These are phyloP conservation scores for Malassezia sp. DNA, from an alignment of 1,284 basidiomycete genomes.

Conservation along the genomic window DNA sequence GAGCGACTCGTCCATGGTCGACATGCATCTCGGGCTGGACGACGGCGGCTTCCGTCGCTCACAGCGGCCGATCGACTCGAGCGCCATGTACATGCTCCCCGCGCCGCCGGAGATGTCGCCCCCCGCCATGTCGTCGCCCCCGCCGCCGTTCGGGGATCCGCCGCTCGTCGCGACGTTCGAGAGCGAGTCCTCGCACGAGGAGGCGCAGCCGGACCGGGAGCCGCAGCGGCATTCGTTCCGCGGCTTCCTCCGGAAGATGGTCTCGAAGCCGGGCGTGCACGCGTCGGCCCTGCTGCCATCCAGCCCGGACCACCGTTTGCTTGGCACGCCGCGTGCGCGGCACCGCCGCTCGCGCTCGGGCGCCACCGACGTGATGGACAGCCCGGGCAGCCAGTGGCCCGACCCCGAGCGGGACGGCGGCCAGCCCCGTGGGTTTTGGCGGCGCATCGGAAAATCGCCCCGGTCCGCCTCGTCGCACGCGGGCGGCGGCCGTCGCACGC, in stretches of 20 bases:
- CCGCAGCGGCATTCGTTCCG: slow-evolving; percentile 18
- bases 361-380: neutral
- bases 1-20: slow-evolving; percentile 47
- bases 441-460: neutral
- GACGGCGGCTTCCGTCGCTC: slow-evolving; percentile 8
- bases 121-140: too few species aligned
- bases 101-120: too few species aligned
- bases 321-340: neutral
- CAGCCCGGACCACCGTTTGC: too few species aligned
- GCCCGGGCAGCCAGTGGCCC: neutral
- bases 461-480: too few species aligned
- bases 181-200: slow-evolving; percentile 11
- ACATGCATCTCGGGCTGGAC: slow-evolving; percentile 48
- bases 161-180: slow-evolving; percentile 1
- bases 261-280: neutral
- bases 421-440: neutral
- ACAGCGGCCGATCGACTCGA: too few species aligned
- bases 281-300: too few species aligned
- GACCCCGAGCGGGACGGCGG: neutral
- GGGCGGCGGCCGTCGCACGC: too few species aligned
- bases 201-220: slow-evolving; percentile 17
- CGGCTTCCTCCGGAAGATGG: slow-evolving; percentile 8
- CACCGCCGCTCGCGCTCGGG: neutral
- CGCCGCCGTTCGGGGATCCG: too few species aligned
- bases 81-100: too few species aligned